phyloP scores from a whole-genome alignment of 2,329 filamentous ascomycete species.

The Penicillium digitatum region DNA sequence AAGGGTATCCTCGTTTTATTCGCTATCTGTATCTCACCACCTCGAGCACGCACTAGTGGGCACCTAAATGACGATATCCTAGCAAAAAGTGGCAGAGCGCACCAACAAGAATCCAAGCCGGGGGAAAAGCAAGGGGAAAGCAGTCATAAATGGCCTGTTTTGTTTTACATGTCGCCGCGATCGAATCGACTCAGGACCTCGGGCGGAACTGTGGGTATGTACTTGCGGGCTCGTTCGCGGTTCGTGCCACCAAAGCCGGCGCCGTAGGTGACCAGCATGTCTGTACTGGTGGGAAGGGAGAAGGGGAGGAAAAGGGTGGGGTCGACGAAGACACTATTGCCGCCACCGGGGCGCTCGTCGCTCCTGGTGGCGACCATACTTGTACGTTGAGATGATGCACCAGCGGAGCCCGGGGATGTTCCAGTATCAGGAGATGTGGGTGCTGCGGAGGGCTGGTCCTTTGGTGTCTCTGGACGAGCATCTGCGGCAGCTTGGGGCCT shows the following conservation, averaged over 20 bases:
- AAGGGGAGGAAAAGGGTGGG: slow-evolving; percentile 92
- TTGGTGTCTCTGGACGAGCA: slow-evolving; percentile 32
- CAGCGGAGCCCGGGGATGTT: slow-evolving; percentile 24
- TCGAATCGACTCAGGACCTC: slow-evolving; percentile 91
- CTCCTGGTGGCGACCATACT: slow-evolving; percentile 18
- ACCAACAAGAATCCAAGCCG: not conserved
- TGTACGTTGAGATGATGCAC: slow-evolving; percentile 24
- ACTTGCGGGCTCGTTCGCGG: slow-evolving; percentile 85
- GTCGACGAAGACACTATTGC: slow-evolving; percentile 64
- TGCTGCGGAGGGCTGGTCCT: slow-evolving; percentile 16
- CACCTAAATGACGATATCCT: not conserved
- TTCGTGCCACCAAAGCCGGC: slow-evolving; percentile 92
- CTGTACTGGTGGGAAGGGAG: slow-evolving; percentile 88
- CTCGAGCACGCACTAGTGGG: not conserved
- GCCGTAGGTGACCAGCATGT: slow-evolving; percentile 94
- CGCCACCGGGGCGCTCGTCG: slow-evolving; percentile 27
- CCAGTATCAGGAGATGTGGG: slow-evolving; percentile 19
- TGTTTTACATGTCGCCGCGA: slow-evolving; percentile 34
- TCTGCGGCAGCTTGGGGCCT: slow-evolving; percentile 10
- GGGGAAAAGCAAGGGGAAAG: not conserved
- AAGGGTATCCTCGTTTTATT: not conserved
- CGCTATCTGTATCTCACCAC: not conserved
- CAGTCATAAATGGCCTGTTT: not conserved
- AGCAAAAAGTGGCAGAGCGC: not conserved
- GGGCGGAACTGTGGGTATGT: slow-evolving; percentile 89